Evolutionary conservation across 371 early-diverging fungal genomes (phyloP).

Genomic region (Syncephalastrum racemosum): DNA sequence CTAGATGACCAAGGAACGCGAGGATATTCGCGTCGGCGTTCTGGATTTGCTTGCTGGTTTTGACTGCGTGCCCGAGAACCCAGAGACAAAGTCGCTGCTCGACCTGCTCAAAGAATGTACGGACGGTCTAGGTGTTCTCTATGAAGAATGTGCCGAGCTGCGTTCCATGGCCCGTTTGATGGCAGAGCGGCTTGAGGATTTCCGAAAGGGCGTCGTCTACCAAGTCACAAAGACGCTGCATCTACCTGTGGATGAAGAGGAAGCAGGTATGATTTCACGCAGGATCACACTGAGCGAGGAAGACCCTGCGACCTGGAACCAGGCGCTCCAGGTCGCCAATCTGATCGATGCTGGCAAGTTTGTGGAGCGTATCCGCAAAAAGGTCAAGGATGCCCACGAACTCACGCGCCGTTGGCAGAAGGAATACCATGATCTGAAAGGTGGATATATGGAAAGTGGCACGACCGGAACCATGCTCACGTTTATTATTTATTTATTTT

Average conservation of each 20-base stretch:
- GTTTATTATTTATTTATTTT: not conserved
- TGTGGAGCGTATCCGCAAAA: slow-evolving; percentile 38
- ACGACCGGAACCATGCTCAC: not conserved
- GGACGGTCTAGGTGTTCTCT: not conserved
- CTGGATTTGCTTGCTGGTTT: not conserved
- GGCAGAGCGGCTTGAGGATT: slow-evolving; percentile 43
- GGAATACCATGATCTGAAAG: slow-evolving; percentile 40
- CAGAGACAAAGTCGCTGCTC: slow-evolving; percentile 5
- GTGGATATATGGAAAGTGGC: slow-evolving; percentile 15
- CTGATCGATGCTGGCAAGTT: slow-evolving; percentile 31
- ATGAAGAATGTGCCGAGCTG: slow-evolving; percentile 33
- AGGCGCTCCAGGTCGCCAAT: slow-evolving; percentile 31
- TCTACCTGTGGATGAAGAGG: slow-evolving; percentile 40
- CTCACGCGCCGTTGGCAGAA: slow-evolving; percentile 36
- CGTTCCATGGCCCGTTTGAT: slow-evolving; percentile 28
- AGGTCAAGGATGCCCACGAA: slow-evolving; percentile 48
- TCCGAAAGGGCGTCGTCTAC: slow-evolving; percentile 31
- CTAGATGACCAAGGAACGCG: too few relatives aligned
- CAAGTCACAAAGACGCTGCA: slow-evolving; percentile 45
- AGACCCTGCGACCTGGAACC: slow-evolving; percentile 36
- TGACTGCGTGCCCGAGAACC: slow-evolving; percentile 4
- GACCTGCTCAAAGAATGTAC: slow-evolving; percentile 9
- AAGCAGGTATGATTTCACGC: slow-evolving; percentile 28
- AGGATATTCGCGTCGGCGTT: too few relatives aligned
- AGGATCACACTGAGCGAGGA: slow-evolving; percentile 26